A percentile compares a stretch with the other conserved stretches of the same genome.
These are phyloP conservation scores for Apiospora kogelbergensis DNA, from an alignment of 2,329 filamentous ascomycete genomes.

Conservation along the genomic window DNA sequence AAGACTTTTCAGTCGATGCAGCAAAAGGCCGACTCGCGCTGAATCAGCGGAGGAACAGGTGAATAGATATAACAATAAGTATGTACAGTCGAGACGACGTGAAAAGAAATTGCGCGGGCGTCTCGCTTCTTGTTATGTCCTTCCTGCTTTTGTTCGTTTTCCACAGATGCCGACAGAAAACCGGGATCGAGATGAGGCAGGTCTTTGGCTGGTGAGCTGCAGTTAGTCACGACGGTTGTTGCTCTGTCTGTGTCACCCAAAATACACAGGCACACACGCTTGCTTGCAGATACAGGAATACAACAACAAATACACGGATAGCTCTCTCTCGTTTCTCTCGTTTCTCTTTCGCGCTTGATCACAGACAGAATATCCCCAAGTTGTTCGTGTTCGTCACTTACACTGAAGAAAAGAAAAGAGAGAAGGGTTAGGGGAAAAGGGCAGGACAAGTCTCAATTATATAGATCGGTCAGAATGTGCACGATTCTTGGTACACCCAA, in stretches of 20 bases:
- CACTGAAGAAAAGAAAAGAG: not conserved
- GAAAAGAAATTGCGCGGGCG: not conserved
- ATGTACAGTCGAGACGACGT: not conserved
- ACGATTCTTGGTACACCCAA: not conserved
- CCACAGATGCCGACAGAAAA: not conserved
- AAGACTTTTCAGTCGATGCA: not conserved
- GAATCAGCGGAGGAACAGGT: not conserved
- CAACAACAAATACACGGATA: not conserved
- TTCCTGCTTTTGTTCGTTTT: not conserved
- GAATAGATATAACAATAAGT: slow-evolving; percentile 7
- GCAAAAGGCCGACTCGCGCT: not conserved
- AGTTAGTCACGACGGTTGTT: not conserved
- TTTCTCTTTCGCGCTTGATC: not conserved
- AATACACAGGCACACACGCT: not conserved
- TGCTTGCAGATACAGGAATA: not conserved
- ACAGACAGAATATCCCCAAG: not conserved
- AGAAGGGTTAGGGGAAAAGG: not conserved
- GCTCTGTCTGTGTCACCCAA: not conserved
- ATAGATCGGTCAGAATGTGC: slow-evolving; percentile 1
- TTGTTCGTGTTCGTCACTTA: not conserved
- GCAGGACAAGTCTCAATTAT: not conserved
- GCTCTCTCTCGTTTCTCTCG: not conserved
- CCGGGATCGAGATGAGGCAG: slow-evolving; percentile 1
- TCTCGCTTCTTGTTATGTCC: not conserved
- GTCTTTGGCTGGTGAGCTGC: not conserved